These are phyloP conservation scores for Fistulinella prunicolor DNA, from an alignment of 768 basidiomycete species.

Conservation along the genomic window DNA sequence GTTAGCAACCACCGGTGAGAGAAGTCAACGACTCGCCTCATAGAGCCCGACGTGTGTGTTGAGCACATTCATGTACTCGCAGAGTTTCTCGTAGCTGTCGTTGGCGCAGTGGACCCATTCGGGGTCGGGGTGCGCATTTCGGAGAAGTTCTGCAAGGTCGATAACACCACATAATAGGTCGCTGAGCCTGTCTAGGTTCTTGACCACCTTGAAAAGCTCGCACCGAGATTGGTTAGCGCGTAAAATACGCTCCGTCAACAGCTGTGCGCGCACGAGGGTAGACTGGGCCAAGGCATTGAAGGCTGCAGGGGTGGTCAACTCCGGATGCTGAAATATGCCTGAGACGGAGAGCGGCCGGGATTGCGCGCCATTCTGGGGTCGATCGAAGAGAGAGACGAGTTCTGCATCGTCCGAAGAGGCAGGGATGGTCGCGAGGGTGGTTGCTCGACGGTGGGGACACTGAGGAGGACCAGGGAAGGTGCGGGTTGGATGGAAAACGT, in stretches of 20 bases:
- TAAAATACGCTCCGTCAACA: conserved; percentile 82
- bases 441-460: conserved; percentile 29
- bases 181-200: conserved; percentile 94
- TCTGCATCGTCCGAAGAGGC: conserved; percentile 64
- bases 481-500: conserved; percentile 33
- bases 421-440: conserved; percentile 49
- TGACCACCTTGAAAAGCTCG: conserved; percentile 84
- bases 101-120: conserved; percentile 84
- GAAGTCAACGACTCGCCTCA: conserved; percentile 53
- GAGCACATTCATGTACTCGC: conserved; percentile 96
- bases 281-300: conserved; percentile 73
- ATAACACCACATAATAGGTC: conserved; percentile 96
- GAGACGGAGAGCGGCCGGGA: conserved; percentile 50
- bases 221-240: conserved; percentile 65
- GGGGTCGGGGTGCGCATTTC: conserved; percentile 89
- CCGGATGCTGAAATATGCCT: conserved; percentile 83
- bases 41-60: conserved; percentile 93
- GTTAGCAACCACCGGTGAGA: conserved; percentile 16
- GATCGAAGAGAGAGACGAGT: conserved; percentile 71
- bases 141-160: conserved; percentile 90
- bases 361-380: conserved; percentile 41
- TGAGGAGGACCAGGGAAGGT: conserved; percentile 40
- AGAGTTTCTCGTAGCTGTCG: conserved; percentile 84
- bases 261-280: conserved; percentile 74
- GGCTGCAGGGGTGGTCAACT: conserved; percentile 64